Conservation (phyloP, 73 alveolate genomes). For the Paramecium biaurelia region DNA sequence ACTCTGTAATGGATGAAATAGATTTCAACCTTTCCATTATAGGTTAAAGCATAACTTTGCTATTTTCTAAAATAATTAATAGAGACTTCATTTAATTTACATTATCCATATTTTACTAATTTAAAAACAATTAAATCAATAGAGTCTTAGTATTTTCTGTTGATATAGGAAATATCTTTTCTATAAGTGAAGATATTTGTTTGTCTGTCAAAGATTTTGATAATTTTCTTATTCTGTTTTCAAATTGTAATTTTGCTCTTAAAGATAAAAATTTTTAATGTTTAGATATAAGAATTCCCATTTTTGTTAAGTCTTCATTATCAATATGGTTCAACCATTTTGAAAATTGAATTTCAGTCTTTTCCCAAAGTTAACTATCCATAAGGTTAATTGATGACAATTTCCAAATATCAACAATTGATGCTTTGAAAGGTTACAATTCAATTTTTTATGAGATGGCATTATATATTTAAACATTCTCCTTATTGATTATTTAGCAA, state of each 20-base stretch:
- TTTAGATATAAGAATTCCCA: neutral
- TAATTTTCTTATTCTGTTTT: neutral
- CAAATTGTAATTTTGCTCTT: neutral
- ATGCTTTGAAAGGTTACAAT: neutral
- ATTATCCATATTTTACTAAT: neutral
- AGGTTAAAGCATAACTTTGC: neutral
- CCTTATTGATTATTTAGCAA: neutral
- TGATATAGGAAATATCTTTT: neutral
- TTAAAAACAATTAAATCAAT: neutral
- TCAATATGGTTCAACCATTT: conserved; percentile 17
- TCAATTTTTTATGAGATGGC: neutral
- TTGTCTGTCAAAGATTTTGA: neutral
- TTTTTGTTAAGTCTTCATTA: neutral
- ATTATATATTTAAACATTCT: neutral
- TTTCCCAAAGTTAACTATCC: neutral
- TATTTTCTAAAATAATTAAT: neutral
- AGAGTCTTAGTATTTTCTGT: neutral
- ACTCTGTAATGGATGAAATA: neutral
- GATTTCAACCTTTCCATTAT: neutral
- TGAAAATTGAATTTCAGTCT: neutral
- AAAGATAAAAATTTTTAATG: neutral
- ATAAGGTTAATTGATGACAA: neutral
- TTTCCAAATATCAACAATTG: neutral
- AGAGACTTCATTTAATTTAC: neutral
- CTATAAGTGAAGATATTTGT: neutral